phyloP scores from a whole-genome alignment of 2,329 filamentous ascomycete species.

The Venturia aucupariae region DNA sequence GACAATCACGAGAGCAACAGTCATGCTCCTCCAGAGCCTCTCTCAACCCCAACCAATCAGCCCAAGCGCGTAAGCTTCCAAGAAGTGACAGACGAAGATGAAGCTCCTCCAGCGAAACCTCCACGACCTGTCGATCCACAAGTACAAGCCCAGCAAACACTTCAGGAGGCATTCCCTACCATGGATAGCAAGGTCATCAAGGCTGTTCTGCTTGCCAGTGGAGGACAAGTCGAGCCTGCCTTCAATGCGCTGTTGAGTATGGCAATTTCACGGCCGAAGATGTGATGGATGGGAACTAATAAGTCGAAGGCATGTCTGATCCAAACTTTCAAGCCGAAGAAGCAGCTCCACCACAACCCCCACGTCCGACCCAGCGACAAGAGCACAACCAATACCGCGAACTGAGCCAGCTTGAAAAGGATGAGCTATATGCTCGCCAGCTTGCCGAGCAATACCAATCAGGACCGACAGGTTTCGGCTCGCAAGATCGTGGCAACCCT shows the following conservation, averaged over 20 bases:
- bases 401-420: slow-evolving; percentile 75
- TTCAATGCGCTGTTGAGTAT: slow-evolving; percentile 88
- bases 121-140: slow-evolving; percentile 72
- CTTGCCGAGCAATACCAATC: slow-evolving; percentile 79
- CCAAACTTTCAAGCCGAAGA: slow-evolving; percentile 42
- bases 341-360: slow-evolving; percentile 59
- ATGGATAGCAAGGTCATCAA: slow-evolving; percentile 76
- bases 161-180: slow-evolving; percentile 87
- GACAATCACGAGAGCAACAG: slow-evolving; percentile 40
- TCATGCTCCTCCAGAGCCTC: slow-evolving; percentile 25
- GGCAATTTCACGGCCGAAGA: slow-evolving; percentile 19
- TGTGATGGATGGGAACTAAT: slow-evolving; percentile 16
- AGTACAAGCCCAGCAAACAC: slow-evolving; percentile 75
- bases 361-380: slow-evolving; percentile 55
- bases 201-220: slow-evolving; percentile 78
- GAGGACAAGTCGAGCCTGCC: slow-evolving; percentile 79
- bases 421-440: slow-evolving; percentile 86
- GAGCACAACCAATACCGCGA: slow-evolving; percentile 36
- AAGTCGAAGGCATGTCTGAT: slow-evolving; percentile 41
- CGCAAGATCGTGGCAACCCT: slow-evolving; percentile 24
- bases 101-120: slow-evolving; percentile 63
- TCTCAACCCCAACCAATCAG: slow-evolving; percentile 31
- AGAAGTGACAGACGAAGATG: slow-evolving; percentile 41
- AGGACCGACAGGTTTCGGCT: slow-evolving; percentile 24
- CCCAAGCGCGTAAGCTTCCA: slow-evolving; percentile 39